phyloP scores from a whole-genome alignment of 805 yeast species.

The Sugiyamaella smithiae region DNA sequence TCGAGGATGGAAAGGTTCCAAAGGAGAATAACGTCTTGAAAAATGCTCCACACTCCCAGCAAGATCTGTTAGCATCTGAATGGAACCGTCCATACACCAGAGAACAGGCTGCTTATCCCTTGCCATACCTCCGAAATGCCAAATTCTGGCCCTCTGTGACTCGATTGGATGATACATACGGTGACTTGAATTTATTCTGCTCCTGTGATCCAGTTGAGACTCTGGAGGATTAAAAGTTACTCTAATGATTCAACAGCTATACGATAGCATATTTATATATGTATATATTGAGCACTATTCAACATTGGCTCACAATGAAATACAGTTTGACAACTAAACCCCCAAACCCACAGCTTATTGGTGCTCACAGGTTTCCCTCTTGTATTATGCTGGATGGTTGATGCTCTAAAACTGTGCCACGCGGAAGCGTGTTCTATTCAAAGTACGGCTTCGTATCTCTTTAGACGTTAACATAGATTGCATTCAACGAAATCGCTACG shows the following conservation, averaged over 20 bases:
- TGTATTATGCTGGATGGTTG: no score
- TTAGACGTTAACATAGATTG: slow-evolving; percentile 48
- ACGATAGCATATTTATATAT: not conserved
- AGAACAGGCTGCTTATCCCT: slow-evolving; percentile 90
- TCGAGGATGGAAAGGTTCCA: slow-evolving; percentile 60
- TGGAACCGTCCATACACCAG: slow-evolving; percentile 93
- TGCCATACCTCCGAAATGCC: slow-evolving; percentile 63
- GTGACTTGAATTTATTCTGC: slow-evolving; percentile 88
- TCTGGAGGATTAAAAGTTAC: slow-evolving; percentile 8
- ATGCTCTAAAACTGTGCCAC: slow-evolving; percentile 49
- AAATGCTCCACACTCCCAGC: slow-evolving; percentile 88
- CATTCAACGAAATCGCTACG: slow-evolving; percentile 54
- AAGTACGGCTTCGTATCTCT: slow-evolving; percentile 35
- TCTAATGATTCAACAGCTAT: not conserved
- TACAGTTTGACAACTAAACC: no score
- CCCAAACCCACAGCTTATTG: no score
- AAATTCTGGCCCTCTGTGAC: slow-evolving; percentile 97
- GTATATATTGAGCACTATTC: slow-evolving; percentile 2
- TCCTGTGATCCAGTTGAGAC: slow-evolving; percentile 55
- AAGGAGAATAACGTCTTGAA: slow-evolving; percentile 56
- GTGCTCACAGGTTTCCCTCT: no score
- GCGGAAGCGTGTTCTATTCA: slow-evolving; percentile 81
- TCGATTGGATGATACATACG: slow-evolving; percentile 90
- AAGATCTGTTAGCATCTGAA: slow-evolving; percentile 66
- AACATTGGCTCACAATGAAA: not conserved